Percentiles rank a stretch among this genome's conserved stretches.
phyloP scores from a whole-genome alignment of 805 yeast genomes.

The Candida montana region DNA sequence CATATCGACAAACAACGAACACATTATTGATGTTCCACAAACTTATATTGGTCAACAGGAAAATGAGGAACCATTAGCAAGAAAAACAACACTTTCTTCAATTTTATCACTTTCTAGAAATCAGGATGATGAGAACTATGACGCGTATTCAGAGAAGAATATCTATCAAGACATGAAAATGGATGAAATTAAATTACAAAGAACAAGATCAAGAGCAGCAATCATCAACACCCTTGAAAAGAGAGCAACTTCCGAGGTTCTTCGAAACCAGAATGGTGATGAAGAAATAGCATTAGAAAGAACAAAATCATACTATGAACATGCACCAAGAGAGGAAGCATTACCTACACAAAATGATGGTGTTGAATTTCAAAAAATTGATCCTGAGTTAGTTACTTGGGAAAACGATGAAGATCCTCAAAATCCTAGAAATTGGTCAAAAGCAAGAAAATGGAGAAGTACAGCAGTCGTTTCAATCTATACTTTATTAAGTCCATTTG shows the following conservation, averaged over 20 bases:
- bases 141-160: constrained; percentile 22
- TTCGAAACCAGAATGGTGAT: background rate
- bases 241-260: constrained; percentile 22
- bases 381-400: constrained; percentile 69
- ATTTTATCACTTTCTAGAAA: background rate
- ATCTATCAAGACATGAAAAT: constrained; percentile 35
- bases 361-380: constrained; percentile 45
- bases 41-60: background rate
- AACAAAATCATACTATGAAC: constrained; percentile 13
- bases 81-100: constrained; percentile 2
- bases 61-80: background rate
- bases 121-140: constrained; percentile 9
- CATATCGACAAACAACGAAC: background rate
- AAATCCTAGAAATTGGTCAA: constrained; percentile 62
- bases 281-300: background rate
- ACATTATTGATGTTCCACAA: background rate
- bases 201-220: constrained; percentile 41
- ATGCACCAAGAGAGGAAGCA: constrained; percentile 21
- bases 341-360: constrained; percentile 39
- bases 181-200: constrained; percentile 32
- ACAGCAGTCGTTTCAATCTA: constrained; percentile 46
- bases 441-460: constrained; percentile 35
- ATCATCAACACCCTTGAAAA: constrained; percentile 32
- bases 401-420: constrained; percentile 54
- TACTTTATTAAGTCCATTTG: constrained; percentile 55